phyloP scores from a whole-genome alignment of 2,329 filamentous ascomycete species.

The Botryotinia globosa region DNA sequence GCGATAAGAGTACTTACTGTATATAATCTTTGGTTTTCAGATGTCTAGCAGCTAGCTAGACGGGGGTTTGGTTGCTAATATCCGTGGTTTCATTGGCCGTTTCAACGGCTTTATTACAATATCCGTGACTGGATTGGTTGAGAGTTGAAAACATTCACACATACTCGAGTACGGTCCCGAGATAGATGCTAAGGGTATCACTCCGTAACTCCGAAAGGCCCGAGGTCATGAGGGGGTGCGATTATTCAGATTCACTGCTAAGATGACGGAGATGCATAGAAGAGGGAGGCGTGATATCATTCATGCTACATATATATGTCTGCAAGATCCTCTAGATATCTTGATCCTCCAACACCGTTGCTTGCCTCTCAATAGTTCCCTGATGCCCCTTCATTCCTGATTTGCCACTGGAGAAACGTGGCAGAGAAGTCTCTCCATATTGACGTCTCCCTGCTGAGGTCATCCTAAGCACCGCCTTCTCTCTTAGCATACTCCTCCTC shows the following conservation, averaged over 20 bases:
- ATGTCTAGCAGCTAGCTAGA: not conserved
- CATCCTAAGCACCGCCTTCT: slow-evolving; percentile 36
- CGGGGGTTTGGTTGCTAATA: slow-evolving; percentile 12
- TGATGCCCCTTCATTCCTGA: not conserved
- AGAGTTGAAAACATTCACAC: not conserved
- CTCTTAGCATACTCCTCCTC: slow-evolving; percentile 29
- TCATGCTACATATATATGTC: not conserved
- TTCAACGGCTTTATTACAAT: slow-evolving; percentile 3
- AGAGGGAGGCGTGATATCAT: not conserved
- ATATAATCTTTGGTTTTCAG: not conserved
- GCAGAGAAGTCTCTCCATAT: not conserved
- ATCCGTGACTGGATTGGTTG: not conserved
- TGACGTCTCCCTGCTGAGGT: not conserved
- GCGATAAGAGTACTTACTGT: not conserved
- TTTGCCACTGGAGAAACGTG: not conserved
- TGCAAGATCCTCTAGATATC: not conserved
- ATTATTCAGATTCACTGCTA: not conserved
- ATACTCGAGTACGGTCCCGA: not conserved
- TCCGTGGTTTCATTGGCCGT: not conserved
- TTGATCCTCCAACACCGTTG: too few species aligned
- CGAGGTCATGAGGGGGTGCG: not conserved
- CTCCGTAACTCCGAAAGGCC: not conserved
- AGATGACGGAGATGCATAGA: not conserved
- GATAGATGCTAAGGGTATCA: not conserved
- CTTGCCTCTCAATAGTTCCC: not conserved